Conservation (phyloP, 2,329 filamentous ascomycete genomes). For the Ophiostoma quercus region DNA sequence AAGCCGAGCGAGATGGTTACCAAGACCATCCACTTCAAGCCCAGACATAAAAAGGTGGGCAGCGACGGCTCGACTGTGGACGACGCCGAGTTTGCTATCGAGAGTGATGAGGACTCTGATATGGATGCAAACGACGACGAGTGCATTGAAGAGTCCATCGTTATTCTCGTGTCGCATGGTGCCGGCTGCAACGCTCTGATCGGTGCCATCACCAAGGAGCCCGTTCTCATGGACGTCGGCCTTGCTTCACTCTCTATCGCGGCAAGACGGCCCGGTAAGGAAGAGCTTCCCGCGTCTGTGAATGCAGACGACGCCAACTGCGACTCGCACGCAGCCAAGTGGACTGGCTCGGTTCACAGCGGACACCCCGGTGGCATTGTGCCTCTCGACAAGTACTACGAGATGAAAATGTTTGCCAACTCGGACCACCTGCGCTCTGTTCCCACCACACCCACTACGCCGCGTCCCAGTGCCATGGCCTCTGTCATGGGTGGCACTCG, state of each 20-base stretch:
- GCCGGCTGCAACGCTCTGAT: slow-evolving; percentile 95
- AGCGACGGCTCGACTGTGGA: slow-evolving; percentile 25
- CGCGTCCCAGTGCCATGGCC: slow-evolving; percentile 33
- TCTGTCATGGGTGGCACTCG: slow-evolving; percentile 34
- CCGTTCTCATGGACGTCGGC: slow-evolving; percentile 82
- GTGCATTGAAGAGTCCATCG: slow-evolving; percentile 66
- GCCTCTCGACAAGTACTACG: slow-evolving; percentile 58
- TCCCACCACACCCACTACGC: slow-evolving; percentile 34
- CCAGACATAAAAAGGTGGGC: slow-evolving; percentile 21
- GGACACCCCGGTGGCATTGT: slow-evolving; percentile 34
- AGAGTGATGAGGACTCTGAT: slow-evolving; percentile 20
- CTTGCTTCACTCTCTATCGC: slow-evolving; percentile 92
- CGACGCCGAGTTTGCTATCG: slow-evolving; percentile 34
- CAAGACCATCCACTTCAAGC: slow-evolving; percentile 35
- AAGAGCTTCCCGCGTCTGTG: slow-evolving; percentile 29
- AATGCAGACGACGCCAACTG: slow-evolving; percentile 19
- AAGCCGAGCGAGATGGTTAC: slow-evolving; percentile 48
- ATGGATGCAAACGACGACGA: slow-evolving; percentile 36
- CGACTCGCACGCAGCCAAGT: slow-evolving; percentile 23
- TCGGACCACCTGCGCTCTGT: slow-evolving; percentile 63
- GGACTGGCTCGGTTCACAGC: slow-evolving; percentile 19
- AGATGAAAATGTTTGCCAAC: slow-evolving; percentile 68
- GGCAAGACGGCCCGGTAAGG: slow-evolving; percentile 50
- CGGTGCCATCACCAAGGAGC: slow-evolving; percentile 83
- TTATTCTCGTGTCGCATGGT: slow-evolving; percentile 88